phyloP scores from a whole-genome alignment of 2,329 filamentous ascomycete species.

The Metarhizium humberi region DNA sequence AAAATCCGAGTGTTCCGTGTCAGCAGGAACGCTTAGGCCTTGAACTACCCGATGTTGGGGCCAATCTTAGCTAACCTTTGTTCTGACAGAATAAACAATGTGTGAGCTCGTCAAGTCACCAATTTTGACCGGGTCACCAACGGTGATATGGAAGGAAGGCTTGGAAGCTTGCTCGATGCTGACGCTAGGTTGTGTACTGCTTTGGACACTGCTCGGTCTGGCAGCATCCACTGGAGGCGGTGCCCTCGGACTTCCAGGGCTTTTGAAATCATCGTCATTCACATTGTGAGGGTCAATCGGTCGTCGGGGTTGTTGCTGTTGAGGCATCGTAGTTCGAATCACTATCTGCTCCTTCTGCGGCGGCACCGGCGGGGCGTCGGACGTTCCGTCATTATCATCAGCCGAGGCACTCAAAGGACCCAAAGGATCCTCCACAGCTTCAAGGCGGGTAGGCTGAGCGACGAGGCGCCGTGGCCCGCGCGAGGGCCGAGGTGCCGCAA shows the following conservation, averaged over 20 bases:
- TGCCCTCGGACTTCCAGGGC: slow-evolving; percentile 43
- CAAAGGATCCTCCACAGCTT: slow-evolving; percentile 68
- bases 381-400: slow-evolving; percentile 30
- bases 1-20: not conserved
- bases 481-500: slow-evolving; percentile 30
- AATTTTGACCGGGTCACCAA: slow-evolving; percentile 96
- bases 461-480: slow-evolving; percentile 54
- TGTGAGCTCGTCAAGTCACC: slow-evolving; percentile 94
- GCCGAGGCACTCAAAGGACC: slow-evolving; percentile 64
- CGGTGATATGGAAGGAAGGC: slow-evolving; percentile 79
- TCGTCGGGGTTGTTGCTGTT: slow-evolving; percentile 32
- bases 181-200: slow-evolving; percentile 62
- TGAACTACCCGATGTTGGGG: not conserved
- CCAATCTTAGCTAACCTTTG: slow-evolving; percentile 52
- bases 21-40: not conserved
- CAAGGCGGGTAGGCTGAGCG: slow-evolving; percentile 67
- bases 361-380: slow-evolving; percentile 55
- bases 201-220: slow-evolving; percentile 39
- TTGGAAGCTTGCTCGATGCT: slow-evolving; percentile 90
- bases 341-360: slow-evolving; percentile 59
- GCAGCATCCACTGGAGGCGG: slow-evolving; percentile 57
- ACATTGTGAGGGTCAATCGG: slow-evolving; percentile 54
- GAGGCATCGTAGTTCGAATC: slow-evolving; percentile 47
- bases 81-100: slow-evolving; percentile 93
- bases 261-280: slow-evolving; percentile 60